Evolutionary conservation across 208 protist genomes (phyloP).

Genomic region (Porcisia deanei): DNA sequence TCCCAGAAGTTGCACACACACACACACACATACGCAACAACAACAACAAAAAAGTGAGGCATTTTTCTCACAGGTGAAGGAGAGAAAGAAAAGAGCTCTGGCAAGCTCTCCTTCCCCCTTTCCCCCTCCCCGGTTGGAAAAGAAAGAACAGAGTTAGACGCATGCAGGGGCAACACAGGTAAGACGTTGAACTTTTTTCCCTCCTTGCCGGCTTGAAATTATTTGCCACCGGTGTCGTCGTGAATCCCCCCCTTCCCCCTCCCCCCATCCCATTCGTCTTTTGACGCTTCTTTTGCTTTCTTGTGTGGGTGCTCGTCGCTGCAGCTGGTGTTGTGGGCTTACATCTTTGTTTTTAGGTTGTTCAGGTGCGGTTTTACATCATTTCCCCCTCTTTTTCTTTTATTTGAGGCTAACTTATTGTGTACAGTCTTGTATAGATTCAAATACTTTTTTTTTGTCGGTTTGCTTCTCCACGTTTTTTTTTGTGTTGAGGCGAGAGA

Average conservation of each 20-base stretch:
- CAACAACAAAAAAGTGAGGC: no score
- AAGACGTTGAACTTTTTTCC: neutral
- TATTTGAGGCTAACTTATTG: neutral
- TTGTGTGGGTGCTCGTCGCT: neutral
- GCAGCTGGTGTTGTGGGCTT: neutral
- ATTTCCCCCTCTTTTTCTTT: neutral
- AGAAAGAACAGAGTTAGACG: neutral
- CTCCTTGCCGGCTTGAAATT: neutral
- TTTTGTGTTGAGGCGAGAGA: neutral
- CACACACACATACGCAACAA: neutral
- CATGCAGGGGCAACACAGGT: neutral
- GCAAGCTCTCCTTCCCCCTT: no score
- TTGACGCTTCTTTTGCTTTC: neutral
- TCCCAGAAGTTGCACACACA: neutral
- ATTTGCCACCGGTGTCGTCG: no score
- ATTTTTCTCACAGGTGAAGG: no score
- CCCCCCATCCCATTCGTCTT: neutral
- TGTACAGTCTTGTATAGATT: no score
- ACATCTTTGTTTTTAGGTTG: neutral
- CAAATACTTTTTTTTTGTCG: no score
- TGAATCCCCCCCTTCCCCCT: neutral
- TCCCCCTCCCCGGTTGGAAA: neutral
- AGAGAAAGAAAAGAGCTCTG: no score
- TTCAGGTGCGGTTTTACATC: neutral
- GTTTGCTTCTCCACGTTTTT: no score